Conservation (phyloP, 1,284 basidiomycete genomes). For the Cryptococcus floricola region DNA sequence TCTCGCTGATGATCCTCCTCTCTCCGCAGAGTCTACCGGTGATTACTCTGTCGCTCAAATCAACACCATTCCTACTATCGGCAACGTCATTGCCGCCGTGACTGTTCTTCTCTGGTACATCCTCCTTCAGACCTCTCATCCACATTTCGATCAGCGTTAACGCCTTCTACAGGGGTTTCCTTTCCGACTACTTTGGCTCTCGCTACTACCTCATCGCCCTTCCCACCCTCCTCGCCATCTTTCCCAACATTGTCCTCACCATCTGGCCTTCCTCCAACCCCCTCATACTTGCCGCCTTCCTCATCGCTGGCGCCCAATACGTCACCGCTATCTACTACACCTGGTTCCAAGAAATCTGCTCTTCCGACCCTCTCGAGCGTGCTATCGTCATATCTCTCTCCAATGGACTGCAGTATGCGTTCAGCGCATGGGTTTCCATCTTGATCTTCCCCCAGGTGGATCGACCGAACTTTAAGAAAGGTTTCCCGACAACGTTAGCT, state of each 20-base stretch:
- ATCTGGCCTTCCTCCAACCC: constrained; percentile 1
- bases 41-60: constrained; percentile 4
- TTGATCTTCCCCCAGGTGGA: constrained; percentile 11
- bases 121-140: background rate
- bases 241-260: constrained; percentile 6
- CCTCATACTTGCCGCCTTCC: constrained; percentile 1
- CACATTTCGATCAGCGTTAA: background rate
- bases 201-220: background rate
- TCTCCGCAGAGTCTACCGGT: background rate
- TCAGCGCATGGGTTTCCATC: constrained; percentile 9
- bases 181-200: background rate
- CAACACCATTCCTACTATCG: constrained; percentile 11
- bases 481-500: constrained; percentile 4
- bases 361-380: constrained; percentile 7
- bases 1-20: too few relatives aligned
- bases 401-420: constrained; percentile 4
- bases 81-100: constrained; percentile 1
- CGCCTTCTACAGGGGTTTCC: background rate
- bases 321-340: constrained; percentile 5
- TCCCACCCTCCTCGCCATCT: background rate
- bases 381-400: background rate
- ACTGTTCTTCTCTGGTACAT: background rate
- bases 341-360: constrained; percentile 9
- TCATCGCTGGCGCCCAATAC: background rate
- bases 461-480: constrained; percentile 7